phyloP scores from a whole-genome alignment of 2,329 filamentous ascomycete species.

The Pestalotiopsis sp. region DNA sequence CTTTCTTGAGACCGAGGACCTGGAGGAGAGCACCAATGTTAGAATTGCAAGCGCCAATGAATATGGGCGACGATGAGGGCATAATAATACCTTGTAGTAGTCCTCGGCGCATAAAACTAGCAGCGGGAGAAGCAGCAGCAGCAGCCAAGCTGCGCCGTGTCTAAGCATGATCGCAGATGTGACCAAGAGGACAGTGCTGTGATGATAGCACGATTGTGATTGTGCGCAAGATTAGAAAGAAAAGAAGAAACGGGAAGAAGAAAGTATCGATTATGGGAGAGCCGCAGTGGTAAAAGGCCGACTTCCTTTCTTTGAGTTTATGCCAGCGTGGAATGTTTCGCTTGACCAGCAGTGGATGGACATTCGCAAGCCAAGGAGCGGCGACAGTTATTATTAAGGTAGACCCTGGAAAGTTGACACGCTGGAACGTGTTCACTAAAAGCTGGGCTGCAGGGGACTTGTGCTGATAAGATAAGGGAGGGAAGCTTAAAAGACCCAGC shows the following conservation, averaged over 20 bases:
- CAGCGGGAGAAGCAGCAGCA: slow-evolving; percentile 57
- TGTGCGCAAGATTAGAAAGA: not conserved
- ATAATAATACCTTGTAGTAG: slow-evolving; percentile 74
- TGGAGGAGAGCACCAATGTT: slow-evolving; percentile 36
- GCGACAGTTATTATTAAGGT: not conserved
- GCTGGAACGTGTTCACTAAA: slow-evolving; percentile 17
- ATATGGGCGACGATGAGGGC: not conserved
- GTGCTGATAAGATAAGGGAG: slow-evolving; percentile 8
- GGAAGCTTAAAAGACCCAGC: not conserved
- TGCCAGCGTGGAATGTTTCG: slow-evolving; percentile 8
- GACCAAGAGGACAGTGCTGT: not conserved
- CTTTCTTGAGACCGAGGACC: slow-evolving; percentile 78
- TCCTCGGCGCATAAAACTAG: slow-evolving; percentile 66
- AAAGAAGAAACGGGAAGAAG: slow-evolving; percentile 4
- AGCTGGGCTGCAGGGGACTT: slow-evolving; percentile 18
- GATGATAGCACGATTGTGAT: not conserved
- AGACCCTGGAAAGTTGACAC: slow-evolving; percentile 10
- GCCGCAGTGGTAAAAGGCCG: not conserved
- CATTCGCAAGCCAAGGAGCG: not conserved
- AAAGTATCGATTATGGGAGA: not conserved
- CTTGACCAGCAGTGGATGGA: not conserved
- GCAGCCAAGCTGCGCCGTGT: slow-evolving; percentile 48
- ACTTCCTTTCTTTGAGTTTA: not conserved
- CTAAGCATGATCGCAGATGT: slow-evolving; percentile 50
- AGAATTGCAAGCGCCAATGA: not conserved